phyloP scores from a whole-genome alignment of 2,329 filamentous ascomycete genomes.

The Dothidotthia symphoricarpi region DNA sequence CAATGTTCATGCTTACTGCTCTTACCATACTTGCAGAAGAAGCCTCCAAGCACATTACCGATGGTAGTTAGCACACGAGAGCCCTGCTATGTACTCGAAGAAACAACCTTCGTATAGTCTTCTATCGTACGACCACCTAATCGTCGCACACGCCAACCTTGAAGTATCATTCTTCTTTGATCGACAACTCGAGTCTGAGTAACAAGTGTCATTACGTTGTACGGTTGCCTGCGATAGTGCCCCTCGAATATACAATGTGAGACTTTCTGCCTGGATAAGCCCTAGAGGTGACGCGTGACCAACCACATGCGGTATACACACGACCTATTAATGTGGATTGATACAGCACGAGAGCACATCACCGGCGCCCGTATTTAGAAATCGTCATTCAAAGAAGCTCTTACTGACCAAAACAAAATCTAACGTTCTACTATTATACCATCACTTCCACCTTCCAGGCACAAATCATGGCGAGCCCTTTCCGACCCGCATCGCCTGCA shows the following conservation, averaged over 20 bases:
- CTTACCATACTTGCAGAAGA: background rate
- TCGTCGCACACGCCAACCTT: no score
- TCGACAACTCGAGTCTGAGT: no score
- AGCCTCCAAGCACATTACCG: no score
- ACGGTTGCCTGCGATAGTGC: slow-evolving; percentile 4
- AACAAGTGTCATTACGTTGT: slow-evolving; percentile 2
- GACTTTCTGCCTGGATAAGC: slow-evolving; percentile 24
- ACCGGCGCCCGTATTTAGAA: slow-evolving; percentile 12
- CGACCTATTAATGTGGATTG: slow-evolving; percentile 14
- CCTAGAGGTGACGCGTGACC: slow-evolving; percentile 26
- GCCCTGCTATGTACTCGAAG: no score
- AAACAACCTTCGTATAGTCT: no score
- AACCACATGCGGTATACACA: slow-evolving; percentile 19
- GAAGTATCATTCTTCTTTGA: no score
- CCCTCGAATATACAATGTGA: slow-evolving; percentile 11
- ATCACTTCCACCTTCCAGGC: background rate
- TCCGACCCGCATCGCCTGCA: slow-evolving; percentile 27
- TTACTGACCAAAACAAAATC: background rate
- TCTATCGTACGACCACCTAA: no score
- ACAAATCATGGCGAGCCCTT: slow-evolving; percentile 25
- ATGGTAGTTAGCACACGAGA: no score
- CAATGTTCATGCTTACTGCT: no score
- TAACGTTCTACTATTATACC: background rate
- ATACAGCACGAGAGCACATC: slow-evolving; percentile 31
- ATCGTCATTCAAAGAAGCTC: background rate